Evolutionary conservation across 768 basidiomycete genomes (phyloP), one percentile per base, ranked within the genome.

Genomic region (Gloeopeniophorella convolvens): DNA sequence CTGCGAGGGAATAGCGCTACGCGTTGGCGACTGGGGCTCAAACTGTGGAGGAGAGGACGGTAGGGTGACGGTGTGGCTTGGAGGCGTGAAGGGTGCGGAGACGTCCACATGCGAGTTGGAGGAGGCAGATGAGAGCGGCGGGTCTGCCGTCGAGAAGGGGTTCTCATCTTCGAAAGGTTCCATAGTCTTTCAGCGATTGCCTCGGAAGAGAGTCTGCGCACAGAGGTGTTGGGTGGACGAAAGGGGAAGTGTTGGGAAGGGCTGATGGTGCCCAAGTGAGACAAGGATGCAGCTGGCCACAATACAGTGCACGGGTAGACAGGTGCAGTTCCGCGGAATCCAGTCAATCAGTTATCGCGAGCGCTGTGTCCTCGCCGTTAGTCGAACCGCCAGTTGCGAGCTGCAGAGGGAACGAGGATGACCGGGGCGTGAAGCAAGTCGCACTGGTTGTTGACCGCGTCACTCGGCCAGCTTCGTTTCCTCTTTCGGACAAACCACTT

Each of bases 41-140:
- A 40, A 21, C 11, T 12, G 49, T 15, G 55, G 50, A 5, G 77
- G 69, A 15, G 74, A 70, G 21, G 68, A 61, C 15, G 83, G 73
- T 15, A 80, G 74, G 28, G 78, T 70, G 18, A 72, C 18, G 23
- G 59, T 13, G 36, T n/a, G 40, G 33, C 16, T 45, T 42, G 70
- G 51, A 5, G 81, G 81, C 13, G 85, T 83, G 42, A 80, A 71
- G 3, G 83, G 76, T 9, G 78, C 80, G 39, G 78, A 81, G 28
- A 80, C 66, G 55, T 77, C 73, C 31, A 78, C 70, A 45, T 75
- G 72, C 39, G 75, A 72, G 1, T 75, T 69, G 5, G 79, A 79
- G 3, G 81, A 81, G 15, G 74, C 65, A 53, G 78, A 78, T 4
- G 68, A 65, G 42, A 60, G 60, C 39, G 62, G 60, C 47, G 65